Conservation (phyloP, 116 monocot genomes). For the Dioscorea cayenensis region DNA sequence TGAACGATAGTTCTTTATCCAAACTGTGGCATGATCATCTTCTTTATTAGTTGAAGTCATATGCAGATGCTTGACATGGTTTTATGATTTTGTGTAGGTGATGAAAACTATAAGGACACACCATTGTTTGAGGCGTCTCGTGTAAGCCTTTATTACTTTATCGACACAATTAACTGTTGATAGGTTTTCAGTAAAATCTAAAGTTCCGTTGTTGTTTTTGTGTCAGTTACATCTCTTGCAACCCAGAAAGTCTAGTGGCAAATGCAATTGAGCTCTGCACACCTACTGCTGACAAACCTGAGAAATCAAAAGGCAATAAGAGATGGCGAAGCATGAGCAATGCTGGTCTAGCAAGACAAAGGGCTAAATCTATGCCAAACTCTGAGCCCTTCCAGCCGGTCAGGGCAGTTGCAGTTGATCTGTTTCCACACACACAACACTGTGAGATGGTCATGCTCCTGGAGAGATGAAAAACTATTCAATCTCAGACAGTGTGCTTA, state of each 20-base stretch:
- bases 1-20: too few relatives aligned
- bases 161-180: not conserved
- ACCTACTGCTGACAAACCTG: conserved; percentile 57
- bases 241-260: conserved; percentile 87
- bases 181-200: not conserved
- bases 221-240: conserved; percentile 93
- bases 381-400: conserved; percentile 83
- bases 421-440: conserved; percentile 90
- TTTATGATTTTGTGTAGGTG: conserved; percentile 39
- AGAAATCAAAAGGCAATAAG: conserved; percentile 54
- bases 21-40: too few relatives aligned
- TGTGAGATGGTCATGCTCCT: conserved; percentile 99
- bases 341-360: conserved; percentile 75
- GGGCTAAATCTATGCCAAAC: conserved; percentile 78
- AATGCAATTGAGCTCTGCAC: conserved; percentile 99
- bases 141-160: conserved; percentile 35
- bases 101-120: conserved; percentile 87
- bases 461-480: conserved; percentile 34
- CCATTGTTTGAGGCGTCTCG: conserved; percentile 68
- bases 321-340: conserved; percentile 73
- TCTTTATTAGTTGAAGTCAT: too few relatives aligned
- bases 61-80: too few relatives aligned
- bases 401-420: conserved; percentile 79
- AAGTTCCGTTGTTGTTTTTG: not conserved
- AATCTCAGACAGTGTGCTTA: too few relatives aligned